phyloP scores from a whole-genome alignment of 805 yeast genomes.

The Scheffersomyces stipitis region DNA sequence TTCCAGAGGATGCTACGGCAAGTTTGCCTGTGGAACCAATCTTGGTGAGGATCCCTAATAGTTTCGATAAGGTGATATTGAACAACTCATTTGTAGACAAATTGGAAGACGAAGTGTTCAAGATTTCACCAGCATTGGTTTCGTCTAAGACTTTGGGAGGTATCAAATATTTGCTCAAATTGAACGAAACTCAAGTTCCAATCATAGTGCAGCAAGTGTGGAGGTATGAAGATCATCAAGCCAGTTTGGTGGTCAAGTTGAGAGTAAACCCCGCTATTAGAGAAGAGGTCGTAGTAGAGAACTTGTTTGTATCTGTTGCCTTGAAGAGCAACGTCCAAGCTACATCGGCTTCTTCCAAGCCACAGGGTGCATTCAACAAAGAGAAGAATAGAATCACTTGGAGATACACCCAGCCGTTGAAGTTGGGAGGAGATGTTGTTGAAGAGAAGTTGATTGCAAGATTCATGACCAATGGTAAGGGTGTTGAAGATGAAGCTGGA shows the following conservation, averaged over 20 bases:
- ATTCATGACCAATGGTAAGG: constrained; percentile 72
- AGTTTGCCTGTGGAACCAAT: constrained; percentile 17
- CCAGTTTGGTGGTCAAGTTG: constrained; percentile 78
- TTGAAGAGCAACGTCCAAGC: constrained; percentile 59
- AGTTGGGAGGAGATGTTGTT: constrained; percentile 26
- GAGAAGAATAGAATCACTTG: constrained; percentile 86
- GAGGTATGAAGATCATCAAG: constrained; percentile 83
- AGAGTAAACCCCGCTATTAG: constrained; percentile 50
- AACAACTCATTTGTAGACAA: constrained; percentile 37
- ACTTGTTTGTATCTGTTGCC: constrained; percentile 61
- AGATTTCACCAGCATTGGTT: constrained; percentile 49
- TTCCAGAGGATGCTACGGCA: constrained; percentile 21
- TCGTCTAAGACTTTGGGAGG: constrained; percentile 74
- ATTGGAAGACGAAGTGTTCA: constrained; percentile 33
- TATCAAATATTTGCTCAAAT: constrained; percentile 64
- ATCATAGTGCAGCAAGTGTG: constrained; percentile 76
- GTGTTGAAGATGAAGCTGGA: constrained; percentile 72
- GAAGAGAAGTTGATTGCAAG: constrained; percentile 83
- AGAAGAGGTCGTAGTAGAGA: constrained; percentile 47
- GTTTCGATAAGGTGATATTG: constrained; percentile 50
- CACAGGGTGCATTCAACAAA: constrained; percentile 86
- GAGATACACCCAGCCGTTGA: constrained; percentile 54
- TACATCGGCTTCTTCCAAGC: constrained; percentile 80
- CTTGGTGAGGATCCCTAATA: constrained; percentile 42
- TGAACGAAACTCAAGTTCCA: constrained; percentile 53